Base-by-base conservation (phyloP, 192 early-diverging fungal species). In the Linnemannia schmuckeri region DNA sequence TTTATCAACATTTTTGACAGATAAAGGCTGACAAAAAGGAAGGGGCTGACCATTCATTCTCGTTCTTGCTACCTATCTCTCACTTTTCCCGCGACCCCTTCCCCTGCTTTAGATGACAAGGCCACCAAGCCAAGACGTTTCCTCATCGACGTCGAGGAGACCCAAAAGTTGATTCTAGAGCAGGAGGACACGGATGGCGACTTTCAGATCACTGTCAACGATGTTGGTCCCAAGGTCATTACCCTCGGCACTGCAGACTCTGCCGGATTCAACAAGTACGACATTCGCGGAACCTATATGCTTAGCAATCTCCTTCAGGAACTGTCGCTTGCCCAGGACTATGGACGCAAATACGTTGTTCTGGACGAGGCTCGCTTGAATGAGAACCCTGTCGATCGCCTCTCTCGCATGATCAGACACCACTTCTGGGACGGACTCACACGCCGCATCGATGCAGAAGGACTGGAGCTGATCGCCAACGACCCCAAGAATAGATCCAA, bases 151-250 rank as follows among this genome's bases (percentile, higher is more conserved):
- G 97, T 98, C 4, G 93, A 92, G 66, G 93, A 92, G 70, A 96
- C 96, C 4, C 93, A 96, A 69, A 92, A 94, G 70, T 77, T 83
- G 27, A 90, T 99, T 12, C 89, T 99, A n/a, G 93, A 89, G 72
- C 98, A 99, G 78, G 98, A 99, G 88, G 98, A 99, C 85, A 97
- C 97, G 0, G 94, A 98, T 89, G 95, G 95, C 41, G 96, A 99
- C 78, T 94, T 91, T 84, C 98, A 98, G 82, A 98, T 99, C 68
- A 99, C 98, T 0, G 90, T 99, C 44, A 92, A 95, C 72, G 98
- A 99, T 89, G 77, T 86, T 9, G 98, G 98, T 0, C 98, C 98
- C 55, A 99, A 98, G 85, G 89, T 94, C 27, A 92, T 99, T 77
- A 88, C 91, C 38, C 88, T 99, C 46, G 95, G 95, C 15, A 97